Base-by-base conservation (phyloP, 2,329 filamentous ascomycete genomes). In the Microcera coccophila region DNA sequence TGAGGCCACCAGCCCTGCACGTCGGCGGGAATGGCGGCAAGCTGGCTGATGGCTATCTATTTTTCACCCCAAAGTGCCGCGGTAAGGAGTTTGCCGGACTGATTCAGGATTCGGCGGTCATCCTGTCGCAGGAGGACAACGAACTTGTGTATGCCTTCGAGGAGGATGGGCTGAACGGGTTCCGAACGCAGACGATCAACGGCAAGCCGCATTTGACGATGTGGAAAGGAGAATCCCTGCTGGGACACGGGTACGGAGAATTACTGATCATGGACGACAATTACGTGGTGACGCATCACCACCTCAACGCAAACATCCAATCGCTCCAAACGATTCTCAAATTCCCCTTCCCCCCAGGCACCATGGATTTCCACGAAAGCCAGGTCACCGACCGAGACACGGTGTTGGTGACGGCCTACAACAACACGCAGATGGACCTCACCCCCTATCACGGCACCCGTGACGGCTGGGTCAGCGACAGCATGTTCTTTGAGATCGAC, bases 401-500 rank as follows among this genome's bases (percentile, higher is more conserved):
- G 0, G 42, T 61, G 4, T 26, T 60, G 4, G 51, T 61, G 8
- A 53, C 48, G 10, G 52, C 52, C 9, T 61, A 54, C 21, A 61
- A 59, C 36, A 50, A 41, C 1, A 60, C 50, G 0, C n/a, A 12
- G 3, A 42, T 33, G 2, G 49, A 61, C 18, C 46, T 61, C 0
- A 39, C 48, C 0, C 4, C n/a, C 0, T 36, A 59, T 10, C 54
- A 57, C 2, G 59, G 59, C 0, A 28, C 26, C 3, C n/a, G 16
- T 3, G 19, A 46, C 1, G 56, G 50, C 0, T 58, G 37, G 12
- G 40, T 61, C 2, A 17, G 39, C 0, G 66, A 72, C 45, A 59
- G 57, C 16, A 43, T 68, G 24, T 61, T 72, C 41, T 69, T 63
- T 42, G 69, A 72, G 45, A 57, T 73, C n/a, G 67, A 72, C 33